phyloP scores from a whole-genome alignment of 495 filamentous ascomycete genomes.

The Penicillium flavigenum region DNA sequence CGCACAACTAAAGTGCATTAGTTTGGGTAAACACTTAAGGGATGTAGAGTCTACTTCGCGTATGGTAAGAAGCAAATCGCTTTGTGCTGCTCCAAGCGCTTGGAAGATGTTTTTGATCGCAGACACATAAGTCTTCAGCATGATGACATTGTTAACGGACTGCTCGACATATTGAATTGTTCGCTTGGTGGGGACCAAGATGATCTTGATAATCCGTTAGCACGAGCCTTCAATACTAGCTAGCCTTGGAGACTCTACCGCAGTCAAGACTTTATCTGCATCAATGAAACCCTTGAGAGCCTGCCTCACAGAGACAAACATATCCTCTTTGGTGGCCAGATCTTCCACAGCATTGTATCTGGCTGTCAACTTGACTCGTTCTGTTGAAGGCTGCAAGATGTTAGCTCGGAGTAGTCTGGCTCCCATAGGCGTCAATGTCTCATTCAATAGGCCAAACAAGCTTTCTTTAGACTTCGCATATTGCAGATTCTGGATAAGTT shows the following conservation, averaged over 20 bases:
- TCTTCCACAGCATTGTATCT: constrained; percentile 86
- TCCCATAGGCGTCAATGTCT: constrained; percentile 86
- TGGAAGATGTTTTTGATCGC: constrained; percentile 66
- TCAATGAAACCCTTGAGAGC: constrained; percentile 71
- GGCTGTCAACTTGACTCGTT: constrained; percentile 56
- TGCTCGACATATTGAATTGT: constrained; percentile 70
- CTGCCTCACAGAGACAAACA: constrained; percentile 76
- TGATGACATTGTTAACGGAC: constrained; percentile 80
- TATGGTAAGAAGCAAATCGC: constrained; percentile 63
- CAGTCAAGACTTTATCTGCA: constrained; percentile 40
- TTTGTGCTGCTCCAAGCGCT: constrained; percentile 63
- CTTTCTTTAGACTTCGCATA: constrained; percentile 71
- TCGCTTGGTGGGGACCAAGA: constrained; percentile 63
- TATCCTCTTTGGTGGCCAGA: constrained; percentile 76
- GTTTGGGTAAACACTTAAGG: not conserved
- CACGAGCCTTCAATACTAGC: not conserved
- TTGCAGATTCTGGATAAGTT: constrained; percentile 86
- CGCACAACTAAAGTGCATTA: constrained; percentile 54
- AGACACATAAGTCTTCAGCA: constrained; percentile 77
- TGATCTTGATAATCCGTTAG: constrained; percentile 53
- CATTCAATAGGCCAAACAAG: constrained; percentile 80
- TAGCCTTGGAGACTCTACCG: constrained; percentile 13
- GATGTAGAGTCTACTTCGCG: constrained; percentile 48
- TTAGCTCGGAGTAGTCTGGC: constrained; percentile 74
- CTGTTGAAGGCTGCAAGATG: constrained; percentile 86